Base-by-base conservation (phyloP, 148 eudicot species). In the Pouteria glomerata region DNA sequence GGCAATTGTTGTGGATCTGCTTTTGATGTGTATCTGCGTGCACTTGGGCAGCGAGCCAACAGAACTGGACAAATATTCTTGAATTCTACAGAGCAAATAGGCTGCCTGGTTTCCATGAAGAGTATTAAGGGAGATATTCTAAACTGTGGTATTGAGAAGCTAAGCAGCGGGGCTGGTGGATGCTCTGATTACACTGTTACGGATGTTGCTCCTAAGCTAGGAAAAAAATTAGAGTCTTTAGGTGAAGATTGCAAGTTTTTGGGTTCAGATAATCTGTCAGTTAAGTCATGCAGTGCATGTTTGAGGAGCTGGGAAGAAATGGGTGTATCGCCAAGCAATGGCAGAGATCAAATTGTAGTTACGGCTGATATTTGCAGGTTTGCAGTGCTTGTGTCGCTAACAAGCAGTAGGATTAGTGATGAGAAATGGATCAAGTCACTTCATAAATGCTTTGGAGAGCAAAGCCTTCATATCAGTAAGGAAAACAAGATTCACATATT, bases 131-230 rank as follows among this genome's bases (percentile, higher is more conserved):
- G 30, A 24, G 48, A 58, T 64, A 21, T 73, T 18, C 56, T 59
- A 13, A 68, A 45, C 30, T 85, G 88, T 45, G 85, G 85, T 7
- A 66, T 82, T 65, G 80, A 85, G 60, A 79, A 80, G 83, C 76
- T 85, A 35, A 77, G 57, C 30, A 61, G 70, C 61, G 83, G 85
- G 15, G 68, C 27, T 37, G 81, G 85, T 66, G 79, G 80, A 58
- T 85, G 85, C 58, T 85, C 88, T 53, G 75, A 70, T 19, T 82
- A 72, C 55, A 63, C 83, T 30, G 65, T 75, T 18, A 10, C 68
- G 1, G 88, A 85, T 69, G 88, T 85, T 35, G 59, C 12, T 0
- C 33, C 39, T 27, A 65, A 72, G 21, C 68, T 74, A 21, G 82
- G 79, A 47, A 60, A 57, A 29, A 4, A 19, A 35, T 39, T 85